A percentile compares a stretch with the other conserved stretches of the same genome.
Evolutionary conservation across 352 stramenopile genomes (phyloP).

Genomic region (Phytophthora cryptogea): DNA sequence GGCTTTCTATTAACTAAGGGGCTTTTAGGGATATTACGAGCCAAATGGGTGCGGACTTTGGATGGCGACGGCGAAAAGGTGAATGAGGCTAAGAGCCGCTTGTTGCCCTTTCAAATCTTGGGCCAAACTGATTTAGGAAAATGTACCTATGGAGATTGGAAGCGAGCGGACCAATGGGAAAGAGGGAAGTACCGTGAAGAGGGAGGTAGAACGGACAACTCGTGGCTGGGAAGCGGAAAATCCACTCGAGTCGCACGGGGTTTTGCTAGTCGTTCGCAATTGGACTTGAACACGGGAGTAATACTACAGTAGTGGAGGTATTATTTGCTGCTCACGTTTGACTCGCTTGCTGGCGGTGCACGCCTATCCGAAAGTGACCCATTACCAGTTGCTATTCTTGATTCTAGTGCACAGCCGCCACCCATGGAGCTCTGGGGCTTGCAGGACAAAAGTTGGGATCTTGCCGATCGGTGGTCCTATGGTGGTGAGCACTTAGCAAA

Average conservation of each 20-base stretch:
- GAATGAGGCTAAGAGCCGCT: slow-evolving; percentile 1
- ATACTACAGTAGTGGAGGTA: neutral
- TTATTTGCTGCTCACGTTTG: slow-evolving; percentile 12
- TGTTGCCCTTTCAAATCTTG: slow-evolving; percentile 22
- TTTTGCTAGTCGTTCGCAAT: slow-evolving; percentile 18
- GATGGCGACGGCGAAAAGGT: slow-evolving; percentile 2
- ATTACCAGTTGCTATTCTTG: neutral
- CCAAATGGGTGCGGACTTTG: neutral
- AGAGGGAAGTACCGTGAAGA: neutral
- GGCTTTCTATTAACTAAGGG: neutral
- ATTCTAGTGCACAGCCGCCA: slow-evolving; percentile 18
- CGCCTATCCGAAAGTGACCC: slow-evolving; percentile 6
- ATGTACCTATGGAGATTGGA: slow-evolving; percentile 25
- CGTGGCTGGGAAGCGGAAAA: slow-evolving; percentile 5
- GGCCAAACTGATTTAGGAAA: slow-evolving; percentile 25
- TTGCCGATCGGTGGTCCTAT: neutral
- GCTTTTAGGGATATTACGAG: neutral
- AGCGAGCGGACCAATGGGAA: slow-evolving; percentile 8
- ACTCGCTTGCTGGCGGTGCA: neutral
- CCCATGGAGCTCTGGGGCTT: too few species aligned
- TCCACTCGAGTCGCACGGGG: slow-evolving; percentile 22
- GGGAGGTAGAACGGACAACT: neutral
- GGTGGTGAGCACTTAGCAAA: neutral
- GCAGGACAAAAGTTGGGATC: too few species aligned
- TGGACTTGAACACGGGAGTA: neutral